These are phyloP conservation scores for Aspergillus awamori DNA, from an alignment of 2,329 filamentous ascomycete genomes.

Conservation along the genomic window DNA sequence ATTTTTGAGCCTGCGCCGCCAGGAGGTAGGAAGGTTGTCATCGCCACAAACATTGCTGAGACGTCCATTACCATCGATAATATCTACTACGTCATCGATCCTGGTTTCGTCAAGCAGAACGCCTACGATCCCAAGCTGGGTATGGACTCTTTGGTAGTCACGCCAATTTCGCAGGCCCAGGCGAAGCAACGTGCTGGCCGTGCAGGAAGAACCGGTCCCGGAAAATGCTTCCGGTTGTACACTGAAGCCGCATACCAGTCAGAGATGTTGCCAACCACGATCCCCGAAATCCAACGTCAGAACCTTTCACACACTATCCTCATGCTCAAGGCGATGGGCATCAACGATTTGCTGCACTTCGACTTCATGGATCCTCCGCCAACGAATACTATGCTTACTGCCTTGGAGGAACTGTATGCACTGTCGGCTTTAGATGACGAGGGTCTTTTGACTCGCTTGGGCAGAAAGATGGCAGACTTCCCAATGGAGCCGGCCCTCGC, in stretches of 20 bases:
- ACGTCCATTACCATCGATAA: conserved; percentile 97
- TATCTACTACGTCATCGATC: conserved; percentile 96
- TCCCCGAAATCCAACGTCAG: conserved; percentile 94
- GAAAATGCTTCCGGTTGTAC: conserved; percentile 93
- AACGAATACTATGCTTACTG: conserved; percentile 96
- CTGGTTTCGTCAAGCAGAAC: conserved; percentile 97
- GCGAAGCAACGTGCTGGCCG: conserved; percentile 92
- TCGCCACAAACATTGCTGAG: conserved; percentile 97
- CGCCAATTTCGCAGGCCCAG: conserved; percentile 94
- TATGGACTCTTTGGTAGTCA: conserved; percentile 95
- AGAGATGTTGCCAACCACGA: conserved; percentile 94
- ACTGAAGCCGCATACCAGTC: conserved; percentile 94
- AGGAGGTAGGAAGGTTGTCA: conserved; percentile 88
- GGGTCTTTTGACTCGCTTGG: conserved; percentile 85
- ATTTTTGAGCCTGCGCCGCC: conserved; percentile 93
- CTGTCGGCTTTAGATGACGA: conserved; percentile 92
- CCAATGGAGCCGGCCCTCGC: conserved; percentile 94
- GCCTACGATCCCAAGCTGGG: conserved; percentile 96
- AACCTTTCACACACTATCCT: conserved; percentile 92
- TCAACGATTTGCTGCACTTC: conserved; percentile 95
- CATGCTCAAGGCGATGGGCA: conserved; percentile 98
- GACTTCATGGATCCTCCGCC: conserved; percentile 99
- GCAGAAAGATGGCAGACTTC: conserved; percentile 97
- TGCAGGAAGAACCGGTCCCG: conserved; percentile 90
- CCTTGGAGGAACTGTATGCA: conserved; percentile 91